Evolutionary conservation across 225 moss, liverwort and hornwort genomes (phyloP).

Genomic region (Polytrichum commune): DNA sequence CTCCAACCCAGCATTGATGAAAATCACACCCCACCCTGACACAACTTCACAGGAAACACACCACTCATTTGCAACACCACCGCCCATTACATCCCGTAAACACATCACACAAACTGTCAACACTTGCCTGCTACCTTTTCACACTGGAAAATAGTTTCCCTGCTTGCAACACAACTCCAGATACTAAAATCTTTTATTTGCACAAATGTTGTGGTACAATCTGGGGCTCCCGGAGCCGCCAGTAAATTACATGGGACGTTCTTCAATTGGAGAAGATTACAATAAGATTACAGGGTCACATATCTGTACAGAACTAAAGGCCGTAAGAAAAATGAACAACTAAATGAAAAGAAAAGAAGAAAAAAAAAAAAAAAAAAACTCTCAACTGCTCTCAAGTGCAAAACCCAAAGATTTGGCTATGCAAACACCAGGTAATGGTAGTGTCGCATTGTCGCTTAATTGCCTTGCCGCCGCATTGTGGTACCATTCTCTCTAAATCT

Average conservation of each 20-base stretch:
- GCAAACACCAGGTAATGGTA: conserved; percentile 32
- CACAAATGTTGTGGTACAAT: conserved; percentile 95
- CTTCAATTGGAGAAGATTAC: conserved; percentile 62
- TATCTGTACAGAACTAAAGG: conserved; percentile 90
- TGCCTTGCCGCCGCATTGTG: conserved; percentile 31
- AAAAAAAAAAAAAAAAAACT: conserved; percentile 10
- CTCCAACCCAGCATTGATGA: too few relatives aligned
- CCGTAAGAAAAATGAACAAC: conserved; percentile 82
- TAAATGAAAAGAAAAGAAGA: conserved; percentile 19
- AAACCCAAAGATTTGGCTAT: conserved; percentile 58
- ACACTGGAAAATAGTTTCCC: too few relatives aligned
- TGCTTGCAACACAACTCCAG: background rate
- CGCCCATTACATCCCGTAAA: too few relatives aligned
- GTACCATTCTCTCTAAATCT: conserved; percentile 38
- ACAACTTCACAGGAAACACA: too few relatives aligned
- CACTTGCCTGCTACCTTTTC: too few relatives aligned
- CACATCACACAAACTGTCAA: too few relatives aligned
- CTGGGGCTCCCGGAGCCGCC: conserved; percentile 49
- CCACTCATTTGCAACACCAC: too few relatives aligned
- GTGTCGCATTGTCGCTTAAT: conserved; percentile 24
- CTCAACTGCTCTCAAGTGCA: conserved; percentile 22
- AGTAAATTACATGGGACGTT: conserved; percentile 79
- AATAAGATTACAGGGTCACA: conserved; percentile 92
- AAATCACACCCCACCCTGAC: too few relatives aligned
- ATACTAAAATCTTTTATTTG: conserved; percentile 42